Base-by-base conservation (phyloP, 805 yeast species). In the Lachancea cidri region DNA sequence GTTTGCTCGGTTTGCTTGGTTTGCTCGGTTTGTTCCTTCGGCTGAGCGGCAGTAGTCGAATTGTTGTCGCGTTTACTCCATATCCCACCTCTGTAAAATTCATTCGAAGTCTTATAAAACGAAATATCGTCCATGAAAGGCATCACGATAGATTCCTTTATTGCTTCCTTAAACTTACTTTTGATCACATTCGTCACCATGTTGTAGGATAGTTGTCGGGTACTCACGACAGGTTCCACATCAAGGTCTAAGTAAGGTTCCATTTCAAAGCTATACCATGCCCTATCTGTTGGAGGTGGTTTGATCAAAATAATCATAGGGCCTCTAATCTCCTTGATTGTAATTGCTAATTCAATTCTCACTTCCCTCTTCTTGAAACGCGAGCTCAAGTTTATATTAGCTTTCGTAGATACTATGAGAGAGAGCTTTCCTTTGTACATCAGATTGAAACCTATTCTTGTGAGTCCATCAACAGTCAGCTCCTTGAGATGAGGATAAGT, bases 91-190 rank as follows among this genome's bases (percentile, higher is more conserved):
- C 96, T 74, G 60, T 79, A 93, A 11, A 86, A 62, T 48, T 86
- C 95, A 30, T 64, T 71, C 2, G 65, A 61, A 0, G 96, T 79
- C 41, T 76, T 68, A 54, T 71, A 83, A 55, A 86, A 83, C 0
- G 80, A 76, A 31, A 87, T 61, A 58, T 91, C 98, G 60, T 91
- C 98, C 88, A 87, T 83, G 53, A 72, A 79, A 2, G 98, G 98
- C 24, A 76, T 61, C 0, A 93, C 98, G 36, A 93, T 64, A 5
- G 93, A 76, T 25, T 86, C 93, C 46, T 73, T 77, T 30, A 91
- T 71, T 1, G 88, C 84, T 36, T 86, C 96, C 43, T 81, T 77
- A 47, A 91, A 77, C 50, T 81, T 79, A 57, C 79, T 81, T 46
- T 81, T 86, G 48, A 91, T 84, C 17, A 82, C 77, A 49, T 83